Evolutionary conservation across 2,329 filamentous ascomycete genomes (phyloP).

Genomic region (Penicillium olsonii): DNA sequence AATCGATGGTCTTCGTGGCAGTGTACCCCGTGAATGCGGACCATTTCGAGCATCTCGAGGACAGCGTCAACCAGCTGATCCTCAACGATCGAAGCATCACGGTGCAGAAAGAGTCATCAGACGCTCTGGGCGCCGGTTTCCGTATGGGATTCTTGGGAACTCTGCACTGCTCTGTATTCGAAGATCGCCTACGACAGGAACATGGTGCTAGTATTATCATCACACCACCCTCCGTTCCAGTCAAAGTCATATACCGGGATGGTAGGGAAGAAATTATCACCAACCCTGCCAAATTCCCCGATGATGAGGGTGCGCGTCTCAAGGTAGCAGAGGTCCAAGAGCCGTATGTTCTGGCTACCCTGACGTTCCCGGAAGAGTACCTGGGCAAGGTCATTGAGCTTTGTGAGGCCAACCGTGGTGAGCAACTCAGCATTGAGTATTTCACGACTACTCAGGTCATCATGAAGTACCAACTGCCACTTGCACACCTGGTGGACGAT

Average conservation of each 20-base stretch:
- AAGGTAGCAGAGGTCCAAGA: slow-evolving; percentile 66
- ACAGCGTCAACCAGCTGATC: slow-evolving; percentile 90
- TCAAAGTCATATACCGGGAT: slow-evolving; percentile 76
- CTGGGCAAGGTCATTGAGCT: slow-evolving; percentile 92
- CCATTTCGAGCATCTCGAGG: slow-evolving; percentile 82
- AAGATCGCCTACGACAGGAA: slow-evolving; percentile 90
- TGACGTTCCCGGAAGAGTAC: slow-evolving; percentile 92
- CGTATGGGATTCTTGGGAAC: slow-evolving; percentile 94
- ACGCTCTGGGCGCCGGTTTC: slow-evolving; percentile 92
- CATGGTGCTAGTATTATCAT: slow-evolving; percentile 95
- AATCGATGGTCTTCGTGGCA: slow-evolving; percentile 98
- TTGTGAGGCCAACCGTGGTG: slow-evolving; percentile 84
- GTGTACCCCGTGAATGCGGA: slow-evolving; percentile 91
- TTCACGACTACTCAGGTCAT: slow-evolving; percentile 93
- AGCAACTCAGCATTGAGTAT: slow-evolving; percentile 84
- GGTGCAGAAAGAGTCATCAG: slow-evolving; percentile 88
- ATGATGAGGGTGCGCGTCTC: slow-evolving; percentile 60
- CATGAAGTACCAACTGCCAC: slow-evolving; percentile 84
- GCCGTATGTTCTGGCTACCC: slow-evolving; percentile 76
- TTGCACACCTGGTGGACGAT: slow-evolving; percentile 90
- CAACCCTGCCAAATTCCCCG: slow-evolving; percentile 87
- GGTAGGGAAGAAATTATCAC: slow-evolving; percentile 78
- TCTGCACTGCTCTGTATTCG: slow-evolving; percentile 97
- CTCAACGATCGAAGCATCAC: slow-evolving; percentile 96
- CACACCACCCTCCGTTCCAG: slow-evolving; percentile 91